Percentiles rank a stretch among this genome's conserved stretches.
Conservation (phyloP, 371 early-diverging fungal species). For the Rhizopus sp. region DNA sequence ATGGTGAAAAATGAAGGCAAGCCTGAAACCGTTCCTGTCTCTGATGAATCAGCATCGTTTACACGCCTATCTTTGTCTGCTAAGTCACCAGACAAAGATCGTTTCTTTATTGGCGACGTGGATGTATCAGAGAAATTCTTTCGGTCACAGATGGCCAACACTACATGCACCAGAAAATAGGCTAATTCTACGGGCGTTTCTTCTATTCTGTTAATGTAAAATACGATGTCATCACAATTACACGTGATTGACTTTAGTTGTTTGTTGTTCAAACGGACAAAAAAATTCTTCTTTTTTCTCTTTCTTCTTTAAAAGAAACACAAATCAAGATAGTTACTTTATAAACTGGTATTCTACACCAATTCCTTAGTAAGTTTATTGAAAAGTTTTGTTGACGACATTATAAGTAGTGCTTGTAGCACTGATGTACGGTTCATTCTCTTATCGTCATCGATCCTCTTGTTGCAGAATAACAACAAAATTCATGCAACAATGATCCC, state of each 20-base stretch:
- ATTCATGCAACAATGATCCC: conserved; percentile 15
- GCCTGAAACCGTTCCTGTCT: conserved; percentile 2
- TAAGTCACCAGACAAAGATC: conserved; percentile 9
- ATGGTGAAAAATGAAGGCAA: conserved; percentile 1
- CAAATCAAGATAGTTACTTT: too few relatives aligned
- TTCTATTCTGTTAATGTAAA: background rate
- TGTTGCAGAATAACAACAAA: conserved; percentile 20
- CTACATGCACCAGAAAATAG: background rate
- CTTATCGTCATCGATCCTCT: conserved; percentile 14
- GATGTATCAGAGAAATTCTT: conserved; percentile 25
- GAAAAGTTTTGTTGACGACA: too few relatives aligned
- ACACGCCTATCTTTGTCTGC: conserved; percentile 12
- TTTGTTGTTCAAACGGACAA: too few relatives aligned
- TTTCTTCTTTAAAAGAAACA: too few relatives aligned
- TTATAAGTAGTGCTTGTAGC: too few relatives aligned
- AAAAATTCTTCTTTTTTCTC: too few relatives aligned
- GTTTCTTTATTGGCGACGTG: conserved; percentile 12
- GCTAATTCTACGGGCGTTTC: too few relatives aligned
- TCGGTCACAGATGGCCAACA: conserved; percentile 13
- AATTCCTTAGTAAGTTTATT: too few relatives aligned
- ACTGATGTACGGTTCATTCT: conserved; percentile 16
- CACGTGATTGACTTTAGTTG: too few relatives aligned
- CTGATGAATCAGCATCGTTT: conserved; percentile 10
- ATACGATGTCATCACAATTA: conserved; percentile 12
- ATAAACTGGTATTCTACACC: too few relatives aligned